Percentiles rank a stretch among this genome's conserved stretches.
phyloP scores from a whole-genome alignment of 1,284 basidiomycete species.

The Mycena sp. region DNA sequence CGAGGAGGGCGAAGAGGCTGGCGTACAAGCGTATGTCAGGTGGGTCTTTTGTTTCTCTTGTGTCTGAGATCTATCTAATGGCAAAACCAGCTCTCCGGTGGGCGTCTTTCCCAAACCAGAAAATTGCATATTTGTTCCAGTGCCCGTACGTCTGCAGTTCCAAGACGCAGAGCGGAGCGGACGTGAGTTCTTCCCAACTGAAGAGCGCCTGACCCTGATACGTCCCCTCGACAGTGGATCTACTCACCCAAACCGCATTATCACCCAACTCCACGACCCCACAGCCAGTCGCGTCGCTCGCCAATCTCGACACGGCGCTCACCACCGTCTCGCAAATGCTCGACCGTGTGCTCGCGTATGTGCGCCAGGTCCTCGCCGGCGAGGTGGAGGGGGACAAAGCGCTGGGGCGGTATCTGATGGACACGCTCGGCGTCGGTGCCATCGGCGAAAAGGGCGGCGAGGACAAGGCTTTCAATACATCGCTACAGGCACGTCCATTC shows the following conservation, averaged over 20 bases:
- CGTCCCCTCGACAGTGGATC: slow-evolving; percentile 66
- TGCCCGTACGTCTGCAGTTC: slow-evolving; percentile 85
- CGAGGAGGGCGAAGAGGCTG: slow-evolving; percentile 75
- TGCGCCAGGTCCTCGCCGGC: slow-evolving; percentile 84
- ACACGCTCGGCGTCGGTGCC: slow-evolving; percentile 80
- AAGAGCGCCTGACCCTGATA: background rate
- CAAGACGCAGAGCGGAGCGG: slow-evolving; percentile 86
- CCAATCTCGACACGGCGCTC: slow-evolving; percentile 78
- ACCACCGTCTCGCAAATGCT: slow-evolving; percentile 81
- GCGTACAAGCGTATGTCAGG: slow-evolving; percentile 92
- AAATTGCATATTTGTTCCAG: slow-evolving; percentile 92
- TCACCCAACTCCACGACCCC: slow-evolving; percentile 59
- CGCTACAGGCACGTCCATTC: slow-evolving; percentile 62
- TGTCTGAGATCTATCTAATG: slow-evolving; percentile 21
- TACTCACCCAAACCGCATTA: slow-evolving; percentile 68
- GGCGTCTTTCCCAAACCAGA: slow-evolving; percentile 90
- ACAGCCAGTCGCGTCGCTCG: slow-evolving; percentile 68
- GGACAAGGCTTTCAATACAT: slow-evolving; percentile 65
- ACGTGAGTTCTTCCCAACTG: slow-evolving; percentile 60
- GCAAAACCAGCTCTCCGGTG: slow-evolving; percentile 72
- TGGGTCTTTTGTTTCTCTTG: slow-evolving; percentile 44
- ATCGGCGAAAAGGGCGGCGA: slow-evolving; percentile 74
- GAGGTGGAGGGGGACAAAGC: slow-evolving; percentile 86
- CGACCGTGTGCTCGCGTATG: slow-evolving; percentile 88
- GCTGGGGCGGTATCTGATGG: slow-evolving; percentile 92